Evolutionary conservation across 2,329 filamentous ascomycete species (phyloP), one percentile per base, ranked within the genome.

Genomic region (Trichoderma gracile): DNA sequence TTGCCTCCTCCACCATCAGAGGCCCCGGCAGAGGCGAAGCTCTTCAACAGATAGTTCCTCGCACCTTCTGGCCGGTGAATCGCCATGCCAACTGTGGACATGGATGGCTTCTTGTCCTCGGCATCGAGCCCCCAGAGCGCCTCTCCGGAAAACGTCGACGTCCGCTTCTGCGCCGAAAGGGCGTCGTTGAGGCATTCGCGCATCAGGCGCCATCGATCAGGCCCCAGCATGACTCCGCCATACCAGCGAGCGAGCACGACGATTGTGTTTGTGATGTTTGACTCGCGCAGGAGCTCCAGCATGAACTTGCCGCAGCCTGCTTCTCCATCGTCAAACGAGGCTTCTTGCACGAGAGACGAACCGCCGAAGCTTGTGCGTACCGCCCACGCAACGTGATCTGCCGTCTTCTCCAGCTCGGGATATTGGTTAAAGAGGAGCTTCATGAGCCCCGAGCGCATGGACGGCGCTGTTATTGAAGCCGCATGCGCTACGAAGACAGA

Each of bases 61-160:
- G 92, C 91, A 5, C 83, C 83, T 71, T 94, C 88, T 1, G 93
- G 88, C 19, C 86, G 86, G 71, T 93, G 88, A 25, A 94, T 89
- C 1, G 90, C 88, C 76, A 95, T 85, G 1, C 85, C 83, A 17
- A 76, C 73, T 30, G 76, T 76, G 4, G 77, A 74, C 52, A 74
- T 76, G 3, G 70, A 67, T n/a, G 76, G 74, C 57, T 75, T 79
- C 75, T 80, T 80, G 6, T 80, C 80, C 66, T 86, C 82, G 0
- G 83, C 71, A 68, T 88, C 85, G 15, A 88, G 74, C 0, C 83
- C 86, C 86, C 86, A 89, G 2, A 88, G 75, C 3, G 86, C 82
- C 67, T 87, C 85, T 1, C 81, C 81, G 62, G 73, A 66, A 4
- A 77, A 69, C 4, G 67, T 75, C 15, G 71, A 38, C 74, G 79